Evolutionary conservation across 116 monocot genomes (phyloP).

Genomic region (Cymodocea nodosa): DNA sequence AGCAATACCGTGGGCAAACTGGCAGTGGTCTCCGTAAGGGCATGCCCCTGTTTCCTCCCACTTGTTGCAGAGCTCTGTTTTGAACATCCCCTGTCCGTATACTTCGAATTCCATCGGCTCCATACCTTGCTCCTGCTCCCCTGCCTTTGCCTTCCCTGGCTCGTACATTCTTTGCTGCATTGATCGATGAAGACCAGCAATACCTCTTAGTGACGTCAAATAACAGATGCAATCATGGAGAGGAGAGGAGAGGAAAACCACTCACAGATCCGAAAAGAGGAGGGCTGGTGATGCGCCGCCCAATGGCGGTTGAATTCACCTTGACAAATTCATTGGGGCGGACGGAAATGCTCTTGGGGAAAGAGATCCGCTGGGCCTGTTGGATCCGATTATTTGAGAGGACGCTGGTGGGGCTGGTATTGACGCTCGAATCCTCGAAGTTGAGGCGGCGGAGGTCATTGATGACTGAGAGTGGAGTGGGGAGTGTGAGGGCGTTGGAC

Average conservation of each 20-base stretch:
- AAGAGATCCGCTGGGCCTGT: conserved; percentile 15
- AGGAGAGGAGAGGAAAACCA: neutral
- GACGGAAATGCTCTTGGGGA: conserved; percentile 87
- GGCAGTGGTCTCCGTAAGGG: conserved; percentile 82
- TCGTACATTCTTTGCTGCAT: conserved; percentile 53
- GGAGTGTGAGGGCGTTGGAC: neutral
- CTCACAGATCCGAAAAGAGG: conserved; percentile 35
- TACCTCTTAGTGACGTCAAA: neutral
- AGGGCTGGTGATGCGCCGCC: conserved; percentile 26
- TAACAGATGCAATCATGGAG: neutral
- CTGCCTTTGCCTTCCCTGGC: conserved; percentile 3
- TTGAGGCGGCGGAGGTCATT: conserved; percentile 14
- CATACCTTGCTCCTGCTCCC: conserved; percentile 4
- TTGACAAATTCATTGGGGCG: conserved; percentile 69
- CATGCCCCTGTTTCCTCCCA: conserved; percentile 85
- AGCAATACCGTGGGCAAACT: conserved; percentile 82
- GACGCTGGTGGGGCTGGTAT: conserved; percentile 50
- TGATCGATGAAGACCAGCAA: neutral
- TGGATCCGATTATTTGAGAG: conserved; percentile 14
- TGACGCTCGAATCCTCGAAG: conserved; percentile 1
- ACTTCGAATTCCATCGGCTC: conserved; percentile 58
- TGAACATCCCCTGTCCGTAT: conserved; percentile 89
- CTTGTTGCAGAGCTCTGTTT: conserved; percentile 98
- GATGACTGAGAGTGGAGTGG: neutral
- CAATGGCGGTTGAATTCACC: conserved; percentile 15